Conservation (phyloP, 495 filamentous ascomycete species). For the Pyronema omphalodes region DNA sequence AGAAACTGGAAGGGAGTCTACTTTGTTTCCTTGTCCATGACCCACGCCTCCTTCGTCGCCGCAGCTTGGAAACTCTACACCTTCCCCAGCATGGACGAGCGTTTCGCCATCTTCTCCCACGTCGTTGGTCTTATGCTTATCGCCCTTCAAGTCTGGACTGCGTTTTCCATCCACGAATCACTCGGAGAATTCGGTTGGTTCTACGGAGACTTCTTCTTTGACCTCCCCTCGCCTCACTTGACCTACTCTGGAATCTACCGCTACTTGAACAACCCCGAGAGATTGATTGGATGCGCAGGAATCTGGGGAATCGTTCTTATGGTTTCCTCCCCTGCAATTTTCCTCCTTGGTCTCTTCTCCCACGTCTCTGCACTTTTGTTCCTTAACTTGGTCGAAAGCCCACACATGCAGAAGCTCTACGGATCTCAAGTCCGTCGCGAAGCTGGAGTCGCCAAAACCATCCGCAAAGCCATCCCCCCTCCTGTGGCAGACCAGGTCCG, state of each 20-base stretch:
- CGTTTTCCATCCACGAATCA: conserved; percentile 83
- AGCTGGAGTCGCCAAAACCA: conserved; percentile 76
- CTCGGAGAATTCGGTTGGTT: conserved; percentile 98
- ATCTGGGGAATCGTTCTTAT: conserved; percentile 91
- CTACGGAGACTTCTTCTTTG: conserved; percentile 95
- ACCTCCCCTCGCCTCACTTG: conserved; percentile 60
- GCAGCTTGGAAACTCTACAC: conserved; percentile 95
- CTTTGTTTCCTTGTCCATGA: conserved; percentile 76
- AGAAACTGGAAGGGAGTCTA: conserved; percentile 95
- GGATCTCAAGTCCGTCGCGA: conserved; percentile 65
- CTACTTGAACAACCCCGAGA: conserved; percentile 92
- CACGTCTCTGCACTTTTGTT: conserved; percentile 72
- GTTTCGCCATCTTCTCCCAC: conserved; percentile 67
- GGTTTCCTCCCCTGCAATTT: conserved; percentile 66
- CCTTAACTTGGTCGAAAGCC: conserved; percentile 84
- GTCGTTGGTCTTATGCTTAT: conserved; percentile 65
- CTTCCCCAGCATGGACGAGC: conserved; percentile 63
- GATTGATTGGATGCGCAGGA: conserved; percentile 83
- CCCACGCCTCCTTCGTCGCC: conserved; percentile 70
- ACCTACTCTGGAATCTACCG: conserved; percentile 96
- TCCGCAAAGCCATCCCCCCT: conserved; percentile 75
- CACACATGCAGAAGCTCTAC: conserved; percentile 98
- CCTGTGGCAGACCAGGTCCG: conserved; percentile 41
- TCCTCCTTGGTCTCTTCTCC: conserved; percentile 64
- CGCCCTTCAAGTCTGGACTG: conserved; percentile 81